Evolutionary conservation across 1,284 basidiomycete genomes (phyloP).

Genomic region (Sanguinoderma infundibulare): DNA sequence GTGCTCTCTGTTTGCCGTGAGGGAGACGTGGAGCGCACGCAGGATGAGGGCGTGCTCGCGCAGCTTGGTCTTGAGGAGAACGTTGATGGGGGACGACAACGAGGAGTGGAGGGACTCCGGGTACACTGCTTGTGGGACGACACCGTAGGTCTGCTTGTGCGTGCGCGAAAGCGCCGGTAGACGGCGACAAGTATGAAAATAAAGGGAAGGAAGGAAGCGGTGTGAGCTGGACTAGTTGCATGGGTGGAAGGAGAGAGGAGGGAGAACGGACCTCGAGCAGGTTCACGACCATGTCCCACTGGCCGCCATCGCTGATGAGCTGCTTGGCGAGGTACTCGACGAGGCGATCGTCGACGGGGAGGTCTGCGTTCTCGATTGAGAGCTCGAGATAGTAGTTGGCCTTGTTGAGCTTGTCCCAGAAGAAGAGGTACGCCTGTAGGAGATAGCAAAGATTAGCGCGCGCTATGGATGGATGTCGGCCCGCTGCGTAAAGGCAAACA

Average conservation of each 20-base stretch:
- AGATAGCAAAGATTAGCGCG: not conserved
- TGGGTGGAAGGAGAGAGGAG: not conserved
- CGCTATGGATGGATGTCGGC: not conserved
- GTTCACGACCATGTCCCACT: conserved; percentile 96
- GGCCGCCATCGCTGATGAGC: conserved; percentile 91
- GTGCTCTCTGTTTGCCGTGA: conserved; percentile 41
- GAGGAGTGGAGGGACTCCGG: conserved; percentile 90
- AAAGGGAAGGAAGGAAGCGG: not conserved
- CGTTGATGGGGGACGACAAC: conserved; percentile 75
- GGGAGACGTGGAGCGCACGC: conserved; percentile 61
- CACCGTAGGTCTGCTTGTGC: conserved; percentile 68
- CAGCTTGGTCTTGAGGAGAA: conserved; percentile 86
- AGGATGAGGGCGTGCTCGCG: conserved; percentile 89
- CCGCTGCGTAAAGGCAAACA: conserved; percentile 21
- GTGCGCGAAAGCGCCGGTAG: not conserved
- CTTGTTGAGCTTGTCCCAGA: conserved; percentile 96
- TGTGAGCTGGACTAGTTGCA: no score
- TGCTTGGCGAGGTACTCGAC: conserved; percentile 77
- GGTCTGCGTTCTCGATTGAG: conserved; percentile 82
- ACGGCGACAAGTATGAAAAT: not conserved
- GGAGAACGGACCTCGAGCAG: conserved; percentile 60
- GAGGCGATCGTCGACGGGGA: conserved; percentile 83
- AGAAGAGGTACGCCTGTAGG: conserved; percentile 82
- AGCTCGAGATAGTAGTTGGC: conserved; percentile 93
- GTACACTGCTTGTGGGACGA: conserved; percentile 82